Evolutionary conservation across 1,284 basidiomycete genomes (phyloP), one percentile per base, ranked within the genome.

Genomic region (Vanrija sp.): DNA sequence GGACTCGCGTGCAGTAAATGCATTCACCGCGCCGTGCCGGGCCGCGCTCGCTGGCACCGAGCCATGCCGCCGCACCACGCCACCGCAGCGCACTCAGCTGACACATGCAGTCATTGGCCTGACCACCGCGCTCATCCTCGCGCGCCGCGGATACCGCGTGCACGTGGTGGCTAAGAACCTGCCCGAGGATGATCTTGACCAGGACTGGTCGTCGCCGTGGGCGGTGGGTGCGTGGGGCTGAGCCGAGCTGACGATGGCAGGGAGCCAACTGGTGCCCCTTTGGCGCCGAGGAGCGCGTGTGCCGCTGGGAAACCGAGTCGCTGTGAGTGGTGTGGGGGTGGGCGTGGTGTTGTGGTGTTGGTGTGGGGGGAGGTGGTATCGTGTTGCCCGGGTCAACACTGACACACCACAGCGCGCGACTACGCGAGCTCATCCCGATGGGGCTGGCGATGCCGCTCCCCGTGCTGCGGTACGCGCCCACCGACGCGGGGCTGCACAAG

Each of bases 391-490:
- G 10, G 38, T 23, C 21, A 1, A n/a, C n/a, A 53, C 7, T 39
- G 43, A 28, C 28, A 8, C 26, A 28, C 34, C 23, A 10, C 21
- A 62, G 60, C 18, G 43, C 40, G 3, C 55, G 54, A 5, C 43
- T 63, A 10, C 46, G 39, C 21, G 53, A 55, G 28, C 56, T 63
- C 28, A 61, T 63, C 26, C 61, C 61, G 7, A 40, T 51, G 18
- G 61, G 61, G 6, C 56, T 63, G 10, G 61, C 61, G 4, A 57
- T 63, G 55, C 43, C 38, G 2, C 58, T 63, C n/a, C 61, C 61
- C 8, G 42, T 63, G 5, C 44, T 49, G n/a, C 58, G 61, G 10
- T 63, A 50, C 39, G 61, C 61, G 3, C n/a, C 55, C 5, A 60
- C 52, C 26, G 58, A 63, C 47, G 46, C 46, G 1, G 61, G 58